Conservation (phyloP, 139 green algal genomes). For the Trebouxia sp. region DNA sequence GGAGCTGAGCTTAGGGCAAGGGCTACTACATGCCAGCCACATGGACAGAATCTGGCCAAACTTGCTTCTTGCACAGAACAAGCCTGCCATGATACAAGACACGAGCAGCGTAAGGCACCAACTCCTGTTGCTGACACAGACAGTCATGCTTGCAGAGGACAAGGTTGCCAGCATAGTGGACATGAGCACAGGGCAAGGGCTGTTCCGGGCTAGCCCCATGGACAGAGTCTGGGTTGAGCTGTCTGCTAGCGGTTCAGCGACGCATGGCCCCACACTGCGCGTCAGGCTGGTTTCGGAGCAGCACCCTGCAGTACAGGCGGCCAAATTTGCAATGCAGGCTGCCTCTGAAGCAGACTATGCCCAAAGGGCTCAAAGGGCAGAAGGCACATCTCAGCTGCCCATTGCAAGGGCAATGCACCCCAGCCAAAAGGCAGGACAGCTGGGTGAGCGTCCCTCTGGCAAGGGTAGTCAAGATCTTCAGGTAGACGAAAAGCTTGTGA, state of each 20-base stretch:
- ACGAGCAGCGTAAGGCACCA: background rate
- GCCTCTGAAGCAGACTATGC: slow-evolving; percentile 9
- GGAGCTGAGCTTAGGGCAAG: too few species aligned
- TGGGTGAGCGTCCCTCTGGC: too few species aligned
- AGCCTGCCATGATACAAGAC: background rate
- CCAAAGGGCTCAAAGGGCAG: background rate
- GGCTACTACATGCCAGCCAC: too few species aligned
- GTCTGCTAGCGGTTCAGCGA: slow-evolving; percentile 41
- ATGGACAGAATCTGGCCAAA: too few species aligned
- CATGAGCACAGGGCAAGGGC: slow-evolving; percentile 11
- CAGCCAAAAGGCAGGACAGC: too few species aligned
- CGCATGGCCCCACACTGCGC: slow-evolving; percentile 53
- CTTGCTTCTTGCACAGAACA: background rate
- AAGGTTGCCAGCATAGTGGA: background rate
- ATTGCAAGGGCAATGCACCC: too few species aligned
- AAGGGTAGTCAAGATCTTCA: too few species aligned
- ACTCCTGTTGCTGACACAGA: background rate
- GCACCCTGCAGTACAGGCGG: slow-evolving; percentile 40
- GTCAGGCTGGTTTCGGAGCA: slow-evolving; percentile 42
- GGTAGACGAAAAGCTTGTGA: too few species aligned
- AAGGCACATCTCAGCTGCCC: background rate
- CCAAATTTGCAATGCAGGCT: slow-evolving; percentile 7
- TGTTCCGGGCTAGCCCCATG: slow-evolving; percentile 25
- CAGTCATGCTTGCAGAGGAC: background rate
- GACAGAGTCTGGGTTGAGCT: slow-evolving; percentile 54